Evolutionary conservation across 2,329 filamentous ascomycete species (phyloP).

Genomic region (Aspergillus floridensis): DNA sequence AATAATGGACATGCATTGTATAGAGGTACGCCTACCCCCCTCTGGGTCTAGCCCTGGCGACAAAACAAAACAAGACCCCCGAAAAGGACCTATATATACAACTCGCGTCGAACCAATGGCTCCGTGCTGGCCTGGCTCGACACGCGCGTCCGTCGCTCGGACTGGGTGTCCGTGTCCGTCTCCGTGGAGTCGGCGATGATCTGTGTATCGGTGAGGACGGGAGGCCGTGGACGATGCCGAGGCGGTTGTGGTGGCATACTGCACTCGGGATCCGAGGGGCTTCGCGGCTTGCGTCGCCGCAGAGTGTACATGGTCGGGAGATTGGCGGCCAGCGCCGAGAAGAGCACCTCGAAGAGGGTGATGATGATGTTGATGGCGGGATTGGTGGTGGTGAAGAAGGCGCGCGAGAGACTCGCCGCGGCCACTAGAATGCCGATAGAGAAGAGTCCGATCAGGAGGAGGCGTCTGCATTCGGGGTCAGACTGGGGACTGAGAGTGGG

Average conservation of each 20-base stretch:
- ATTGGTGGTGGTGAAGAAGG: neutral
- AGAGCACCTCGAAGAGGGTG: neutral
- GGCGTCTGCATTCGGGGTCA: neutral
- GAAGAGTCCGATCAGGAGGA: slow-evolving; percentile 10
- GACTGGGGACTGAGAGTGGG: no score
- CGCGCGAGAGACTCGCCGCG: neutral
- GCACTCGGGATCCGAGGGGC: neutral
- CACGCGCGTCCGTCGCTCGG: neutral
- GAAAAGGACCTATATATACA: neutral
- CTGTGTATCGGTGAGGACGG: neutral
- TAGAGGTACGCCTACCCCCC: no score
- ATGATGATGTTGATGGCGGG: neutral
- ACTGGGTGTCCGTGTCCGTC: neutral
- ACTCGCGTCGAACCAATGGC: neutral
- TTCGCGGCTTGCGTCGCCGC: neutral
- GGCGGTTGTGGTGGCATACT: neutral
- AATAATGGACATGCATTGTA: no score
- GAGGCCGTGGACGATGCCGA: neutral
- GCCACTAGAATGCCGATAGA: slow-evolving; percentile 4
- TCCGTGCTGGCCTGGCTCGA: neutral
- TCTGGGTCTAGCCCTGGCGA: no score
- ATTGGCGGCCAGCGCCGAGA: neutral
- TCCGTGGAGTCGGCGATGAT: neutral
- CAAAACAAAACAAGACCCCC: no score
- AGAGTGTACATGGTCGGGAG: neutral